Percentiles rank a stretch among this genome's conserved stretches.
Conservation (phyloP, 495 filamentous ascomycete species). For the Penicillium samsonianum region DNA sequence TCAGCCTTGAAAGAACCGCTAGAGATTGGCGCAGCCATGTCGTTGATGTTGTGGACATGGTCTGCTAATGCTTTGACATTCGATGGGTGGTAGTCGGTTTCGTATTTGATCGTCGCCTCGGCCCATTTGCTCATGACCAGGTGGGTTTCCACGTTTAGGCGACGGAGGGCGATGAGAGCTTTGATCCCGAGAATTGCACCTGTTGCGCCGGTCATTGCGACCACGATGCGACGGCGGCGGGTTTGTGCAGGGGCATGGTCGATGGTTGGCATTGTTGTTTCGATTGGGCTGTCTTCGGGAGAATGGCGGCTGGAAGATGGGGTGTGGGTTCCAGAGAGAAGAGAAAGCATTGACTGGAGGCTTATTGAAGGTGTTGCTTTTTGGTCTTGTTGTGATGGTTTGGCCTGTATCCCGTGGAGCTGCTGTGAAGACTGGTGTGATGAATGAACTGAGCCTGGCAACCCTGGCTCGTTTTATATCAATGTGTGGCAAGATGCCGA, state of each 20-base stretch:
- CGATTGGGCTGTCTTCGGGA: conserved; percentile 14
- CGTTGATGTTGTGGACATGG: conserved; percentile 37
- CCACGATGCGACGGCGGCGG: conserved; percentile 27
- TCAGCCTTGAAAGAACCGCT: conserved; percentile 41
- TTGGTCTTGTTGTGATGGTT: no score
- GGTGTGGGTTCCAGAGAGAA: conserved; percentile 21
- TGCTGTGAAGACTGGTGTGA: no score
- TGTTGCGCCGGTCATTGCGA: conserved; percentile 47
- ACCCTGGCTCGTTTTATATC: no score
- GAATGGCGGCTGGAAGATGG: conserved; percentile 23
- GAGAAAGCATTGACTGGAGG: conserved; percentile 16
- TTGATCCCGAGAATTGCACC: conserved; percentile 42
- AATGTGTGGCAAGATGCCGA: no score
- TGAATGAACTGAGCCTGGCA: no score
- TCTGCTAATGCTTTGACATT: conserved; percentile 41
- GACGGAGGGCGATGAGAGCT: conserved; percentile 37
- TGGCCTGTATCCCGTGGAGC: no score
- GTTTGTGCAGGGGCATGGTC: neutral
- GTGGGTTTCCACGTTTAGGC: conserved; percentile 42
- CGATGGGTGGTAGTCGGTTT: conserved; percentile 38
- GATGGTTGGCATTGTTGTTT: conserved; percentile 5
- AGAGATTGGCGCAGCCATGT: conserved; percentile 38
- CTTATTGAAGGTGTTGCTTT: no score
- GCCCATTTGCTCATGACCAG: conserved; percentile 48
- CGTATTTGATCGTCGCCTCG: conserved; percentile 44